Conservation (phyloP, 202 grass and related monocot genomes). For the Zoysia matrella region DNA sequence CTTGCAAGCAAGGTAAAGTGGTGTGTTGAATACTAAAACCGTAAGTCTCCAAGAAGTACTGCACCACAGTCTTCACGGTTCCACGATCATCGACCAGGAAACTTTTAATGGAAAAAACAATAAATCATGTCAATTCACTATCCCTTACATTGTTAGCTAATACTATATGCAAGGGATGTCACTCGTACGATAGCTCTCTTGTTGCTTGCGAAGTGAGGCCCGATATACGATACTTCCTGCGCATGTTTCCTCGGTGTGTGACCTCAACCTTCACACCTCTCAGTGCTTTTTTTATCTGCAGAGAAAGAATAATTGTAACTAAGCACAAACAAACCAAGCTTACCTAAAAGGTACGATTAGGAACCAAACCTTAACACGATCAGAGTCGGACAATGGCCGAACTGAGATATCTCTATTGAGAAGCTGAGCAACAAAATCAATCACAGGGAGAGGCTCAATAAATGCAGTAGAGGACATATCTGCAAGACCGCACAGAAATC, state of each 20-base stretch:
- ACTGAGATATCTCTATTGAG: too few relatives aligned
- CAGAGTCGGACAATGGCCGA: slow-evolving; percentile 93
- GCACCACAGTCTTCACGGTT: slow-evolving; percentile 92
- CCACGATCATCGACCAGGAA: slow-evolving; percentile 91
- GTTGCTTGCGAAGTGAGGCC: slow-evolving; percentile 92
- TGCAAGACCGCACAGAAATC: too few relatives aligned
- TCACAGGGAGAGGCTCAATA: too few relatives aligned
- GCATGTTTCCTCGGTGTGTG: too few relatives aligned
- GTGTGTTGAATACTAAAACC: slow-evolving; percentile 94
- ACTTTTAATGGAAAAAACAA: slow-evolving; percentile 45
- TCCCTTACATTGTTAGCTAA: slow-evolving; percentile 1
- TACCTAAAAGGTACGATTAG: background rate
- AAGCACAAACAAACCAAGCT: background rate
- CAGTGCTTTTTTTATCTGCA: slow-evolving; percentile 85
- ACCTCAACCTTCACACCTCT: slow-evolving; percentile 93
- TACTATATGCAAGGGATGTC: background rate
- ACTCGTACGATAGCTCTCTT: slow-evolving; percentile 85
- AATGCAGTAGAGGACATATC: too few relatives aligned
- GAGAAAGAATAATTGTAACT: slow-evolving; percentile 13
- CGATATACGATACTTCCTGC: slow-evolving; percentile 97
- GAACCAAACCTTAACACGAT: slow-evolving; percentile 83
- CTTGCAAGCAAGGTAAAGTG: slow-evolving; percentile 92
- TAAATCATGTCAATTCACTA: slow-evolving; percentile 24
- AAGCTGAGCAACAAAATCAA: too few relatives aligned
- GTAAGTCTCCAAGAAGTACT: too few relatives aligned